Base-by-base conservation (phyloP, 129 eudicot genomes). In the Flaveria trinervia region DNA sequence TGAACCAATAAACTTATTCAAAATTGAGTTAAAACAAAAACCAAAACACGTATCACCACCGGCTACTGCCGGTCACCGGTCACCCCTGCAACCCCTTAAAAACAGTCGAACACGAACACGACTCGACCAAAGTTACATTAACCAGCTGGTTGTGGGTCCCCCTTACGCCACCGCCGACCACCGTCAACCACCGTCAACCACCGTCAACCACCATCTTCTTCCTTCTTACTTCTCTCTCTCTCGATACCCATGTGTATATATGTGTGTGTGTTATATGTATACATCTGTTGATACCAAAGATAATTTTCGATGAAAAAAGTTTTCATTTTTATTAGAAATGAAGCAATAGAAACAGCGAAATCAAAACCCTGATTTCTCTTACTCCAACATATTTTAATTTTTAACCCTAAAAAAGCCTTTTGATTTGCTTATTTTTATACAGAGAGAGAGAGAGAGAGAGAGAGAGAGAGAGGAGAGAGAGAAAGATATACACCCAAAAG, bases 381-480 rank as follows among this genome's bases (percentile, higher is more conserved):
- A 62, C 65, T 64, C 74, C 75, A 74, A 80, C 70, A 67, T 44
- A 74, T 28, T 51, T 51, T 64, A 55, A 74, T 44, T 59, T 59
- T 64, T 73, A 77, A 66, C 82, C 72, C 82, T 83, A 79, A 79
- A 55, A 82, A 83, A 80, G 68, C 73, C 55, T 73, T 73, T 84
- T 84, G 73, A 75, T 86, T 82, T 82, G 64, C 85, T 74, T 64
- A 79, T 82, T 82, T 84, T 69, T 79, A 60, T 64, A 79, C 62
- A 78, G 50, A 80, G 72, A 79, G 73, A 80, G 65, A 73, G 71
- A 74, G 79, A 9, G 62, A 78, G 50, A 80, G 72, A 79, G 73
- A 80, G 65, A 73, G 71, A 74, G 79, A 9, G 71, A 74, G 79
- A 61, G 17, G 14, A 26, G 13, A 73, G 75, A 79, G 69, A 75